Conservation (phyloP, 2,329 filamentous ascomycete species). For the Emmonsia crescens region DNA sequence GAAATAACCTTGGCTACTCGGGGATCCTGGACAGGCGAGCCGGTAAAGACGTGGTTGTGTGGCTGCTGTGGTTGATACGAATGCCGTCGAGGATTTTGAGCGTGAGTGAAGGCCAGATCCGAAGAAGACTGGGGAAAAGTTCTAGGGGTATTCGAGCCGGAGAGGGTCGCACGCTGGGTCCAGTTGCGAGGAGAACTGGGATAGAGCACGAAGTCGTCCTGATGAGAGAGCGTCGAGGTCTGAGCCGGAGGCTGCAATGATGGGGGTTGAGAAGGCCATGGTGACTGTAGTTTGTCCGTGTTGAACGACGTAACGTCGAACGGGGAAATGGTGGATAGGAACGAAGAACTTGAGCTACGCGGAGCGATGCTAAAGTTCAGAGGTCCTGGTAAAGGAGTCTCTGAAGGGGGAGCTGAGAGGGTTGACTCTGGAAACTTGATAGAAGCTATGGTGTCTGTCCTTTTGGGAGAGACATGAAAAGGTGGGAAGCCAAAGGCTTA, state of each 20-base stretch:
- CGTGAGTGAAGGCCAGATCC: slow-evolving; percentile 20
- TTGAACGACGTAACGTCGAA: slow-evolving; percentile 38
- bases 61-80: slow-evolving; percentile 14
- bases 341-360: slow-evolving; percentile 34
- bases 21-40: slow-evolving; percentile 25
- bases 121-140: slow-evolving; percentile 17
- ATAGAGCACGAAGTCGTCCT: slow-evolving; percentile 38
- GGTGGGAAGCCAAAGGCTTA: slow-evolving; percentile 23
- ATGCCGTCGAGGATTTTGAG: slow-evolving; percentile 26
- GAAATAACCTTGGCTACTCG: slow-evolving; percentile 30
- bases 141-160: slow-evolving; percentile 29
- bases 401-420: slow-evolving; percentile 24
- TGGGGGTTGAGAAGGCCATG: slow-evolving; percentile 38
- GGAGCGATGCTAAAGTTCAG: slow-evolving; percentile 35
- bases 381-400: slow-evolving; percentile 35
- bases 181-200: slow-evolving; percentile 23
- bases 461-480: slow-evolving; percentile 27
- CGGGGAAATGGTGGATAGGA: slow-evolving; percentile 23
- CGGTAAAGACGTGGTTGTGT: neutral
- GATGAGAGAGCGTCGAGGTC: slow-evolving; percentile 18
- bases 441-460: slow-evolving; percentile 34
- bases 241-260: slow-evolving; percentile 33
- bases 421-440: slow-evolving; percentile 17
- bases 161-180: slow-evolving; percentile 26
- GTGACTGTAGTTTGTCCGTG: slow-evolving; percentile 38